Percentiles rank a stretch among this genome's conserved stretches.
These are phyloP conservation scores for Penicillium cinerascens DNA, from an alignment of 495 filamentous ascomycete species.

Conservation along the genomic window DNA sequence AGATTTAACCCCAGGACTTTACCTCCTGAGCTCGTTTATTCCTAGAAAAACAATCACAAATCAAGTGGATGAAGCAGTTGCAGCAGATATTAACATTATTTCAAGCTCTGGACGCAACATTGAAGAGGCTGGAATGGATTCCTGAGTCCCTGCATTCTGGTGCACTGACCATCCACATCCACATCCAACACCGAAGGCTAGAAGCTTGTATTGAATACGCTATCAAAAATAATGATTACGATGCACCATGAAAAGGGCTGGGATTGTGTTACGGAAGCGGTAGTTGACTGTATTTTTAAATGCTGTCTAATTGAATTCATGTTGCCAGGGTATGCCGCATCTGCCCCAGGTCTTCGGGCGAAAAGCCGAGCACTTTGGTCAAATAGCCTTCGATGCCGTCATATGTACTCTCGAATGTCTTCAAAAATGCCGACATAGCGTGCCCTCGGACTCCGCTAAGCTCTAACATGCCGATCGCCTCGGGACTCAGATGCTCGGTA, in stretches of 20 bases:
- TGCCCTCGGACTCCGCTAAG: constrained; percentile 24
- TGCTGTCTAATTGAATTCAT: neutral
- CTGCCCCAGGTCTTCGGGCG: constrained; percentile 3
- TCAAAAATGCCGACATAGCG: constrained; percentile 30
- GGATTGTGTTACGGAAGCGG: too few relatives aligned
- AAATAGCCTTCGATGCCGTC: constrained; percentile 21
- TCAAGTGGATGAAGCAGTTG: neutral
- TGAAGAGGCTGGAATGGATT: constrained; percentile 2
- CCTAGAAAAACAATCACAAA: neutral
- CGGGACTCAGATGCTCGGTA: constrained; percentile 17
- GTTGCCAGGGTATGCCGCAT: constrained; percentile 19
- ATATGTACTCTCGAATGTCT: constrained; percentile 24
- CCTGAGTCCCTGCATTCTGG: constrained; percentile 8
- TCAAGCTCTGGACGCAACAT: neutral
- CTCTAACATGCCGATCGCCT: constrained; percentile 25
- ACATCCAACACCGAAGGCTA: too few relatives aligned
- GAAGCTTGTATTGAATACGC: neutral
- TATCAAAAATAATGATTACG: neutral
- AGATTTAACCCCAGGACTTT: neutral
- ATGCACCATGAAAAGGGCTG: too few relatives aligned
- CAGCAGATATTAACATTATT: neutral
- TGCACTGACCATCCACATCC: neutral
- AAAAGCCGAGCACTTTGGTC: constrained; percentile 21
- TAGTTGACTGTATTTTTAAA: neutral
- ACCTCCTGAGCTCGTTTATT: neutral